phyloP scores from a whole-genome alignment of 352 stramenopile genomes.

The Phytophthora quininea region DNA sequence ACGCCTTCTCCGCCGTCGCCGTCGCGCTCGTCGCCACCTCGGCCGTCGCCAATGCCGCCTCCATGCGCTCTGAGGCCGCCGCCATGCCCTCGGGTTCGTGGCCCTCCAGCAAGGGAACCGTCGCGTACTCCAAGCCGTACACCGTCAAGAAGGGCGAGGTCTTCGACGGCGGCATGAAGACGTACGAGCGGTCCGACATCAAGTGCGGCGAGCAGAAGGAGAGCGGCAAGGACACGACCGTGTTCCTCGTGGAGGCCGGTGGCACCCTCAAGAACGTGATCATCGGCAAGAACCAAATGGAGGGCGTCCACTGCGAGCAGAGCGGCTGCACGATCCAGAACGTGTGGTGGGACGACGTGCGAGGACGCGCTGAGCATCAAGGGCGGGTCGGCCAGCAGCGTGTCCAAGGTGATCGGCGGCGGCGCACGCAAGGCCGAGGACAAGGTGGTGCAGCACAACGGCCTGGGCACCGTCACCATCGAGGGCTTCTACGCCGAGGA shows the following conservation, averaged over 20 bases:
- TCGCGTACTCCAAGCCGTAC: conserved; percentile 2
- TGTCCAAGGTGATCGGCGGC: conserved; percentile 2
- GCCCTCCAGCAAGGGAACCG: conserved; percentile 8
- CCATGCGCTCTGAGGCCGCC: conserved; percentile 9
- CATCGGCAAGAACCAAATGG: conserved; percentile 5
- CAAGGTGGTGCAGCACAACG: conserved; percentile 6
- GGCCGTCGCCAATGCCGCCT: neutral
- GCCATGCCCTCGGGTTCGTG: conserved; percentile 6
- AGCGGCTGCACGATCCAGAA: conserved; percentile 2
- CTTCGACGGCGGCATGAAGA: conserved; percentile 4
- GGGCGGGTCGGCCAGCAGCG: conserved; percentile 3
- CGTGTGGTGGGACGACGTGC: conserved; percentile 5
- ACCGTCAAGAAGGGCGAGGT: conserved; percentile 2
- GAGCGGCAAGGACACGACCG: conserved; percentile 4
- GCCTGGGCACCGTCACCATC: neutral
- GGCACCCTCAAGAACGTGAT: conserved; percentile 3
- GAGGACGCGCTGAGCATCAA: conserved; percentile 5
- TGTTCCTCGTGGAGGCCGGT: conserved; percentile 3
- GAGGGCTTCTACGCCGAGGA: conserved; percentile 6
- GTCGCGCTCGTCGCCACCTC: conserved; percentile 2
- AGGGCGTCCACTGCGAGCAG: conserved; percentile 3
- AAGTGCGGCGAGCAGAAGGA: conserved; percentile 5
- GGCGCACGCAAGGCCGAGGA: neutral
- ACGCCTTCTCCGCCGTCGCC: conserved; percentile 1
- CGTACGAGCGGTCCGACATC: conserved; percentile 1